Evolutionary conservation across 2,329 filamentous ascomycete species (phyloP), one percentile per base, ranked within the genome.

Genomic region (Aciculosporium take): DNA sequence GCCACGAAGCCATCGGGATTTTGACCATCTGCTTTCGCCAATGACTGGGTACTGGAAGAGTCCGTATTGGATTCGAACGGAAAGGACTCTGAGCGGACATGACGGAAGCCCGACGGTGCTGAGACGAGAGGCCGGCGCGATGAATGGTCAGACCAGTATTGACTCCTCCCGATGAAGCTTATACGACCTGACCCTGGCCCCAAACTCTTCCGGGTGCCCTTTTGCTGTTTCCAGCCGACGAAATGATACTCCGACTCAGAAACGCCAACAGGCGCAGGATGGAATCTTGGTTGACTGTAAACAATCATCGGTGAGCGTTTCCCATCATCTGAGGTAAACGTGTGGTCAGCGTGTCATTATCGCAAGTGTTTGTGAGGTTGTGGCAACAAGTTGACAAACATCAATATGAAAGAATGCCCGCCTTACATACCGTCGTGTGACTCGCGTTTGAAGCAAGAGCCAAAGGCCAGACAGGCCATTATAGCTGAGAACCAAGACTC

Each of bases 51-150:
- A 29, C 37, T 34, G n/a, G 40, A 29, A 4, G 39, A 23, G n/a
- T 34, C 36, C n/a, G 34, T 34, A 3, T 37, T 45, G 23, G 36
- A 21, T 20, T 59, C 55, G 39, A 63, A 59, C 37, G 64, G 61
- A 43, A 61, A 61, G n/a, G 65, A 59, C 36, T 62, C 64, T 15
- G 68, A 70, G 41, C 69, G 60, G 37, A 79, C 49, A 59, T 79
- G 76, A 36, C 69, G 70, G 51, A 80, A 80, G 54, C 79, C 64
- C 37, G 68, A 68, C 3, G 76, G 76, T 17, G 64, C 64, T 32
- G 74, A 77, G 51, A 80, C 79, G 45, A 64, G 63, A 54, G 69
- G 69, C 56, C 70, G 64, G 57, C 67, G 71, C 52, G 67, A 60
- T 33, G 64, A 59, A 40, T 62, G 58, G 45, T 65, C 61, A 45